A percentile compares a stretch with the other conserved stretches of the same genome.
These are phyloP conservation scores for Salvia miltiorrhiza DNA, from an alignment of 257 asterid species.

Conservation along the genomic window DNA sequence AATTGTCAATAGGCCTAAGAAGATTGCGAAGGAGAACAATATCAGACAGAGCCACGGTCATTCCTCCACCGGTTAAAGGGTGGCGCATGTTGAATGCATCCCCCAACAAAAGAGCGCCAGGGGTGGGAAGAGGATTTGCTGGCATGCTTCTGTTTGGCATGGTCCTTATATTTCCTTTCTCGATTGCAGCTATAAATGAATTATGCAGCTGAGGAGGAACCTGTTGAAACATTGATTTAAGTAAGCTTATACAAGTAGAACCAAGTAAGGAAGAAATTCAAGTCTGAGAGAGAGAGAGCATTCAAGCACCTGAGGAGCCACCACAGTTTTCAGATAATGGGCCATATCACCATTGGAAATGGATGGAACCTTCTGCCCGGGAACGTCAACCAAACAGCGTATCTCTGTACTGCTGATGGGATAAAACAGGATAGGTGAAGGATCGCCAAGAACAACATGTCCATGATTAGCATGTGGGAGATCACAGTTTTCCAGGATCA, in stretches of 20 bases:
- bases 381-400: conserved; percentile 64
- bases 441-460: conserved; percentile 52
- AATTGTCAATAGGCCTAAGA: conserved; percentile 42
- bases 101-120: conserved; percentile 63
- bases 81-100: conserved; percentile 81
- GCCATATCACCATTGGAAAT: conserved; percentile 63
- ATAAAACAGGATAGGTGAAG: conserved; percentile 56
- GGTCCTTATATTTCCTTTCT: conserved; percentile 52
- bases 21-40: conserved; percentile 59
- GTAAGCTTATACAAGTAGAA: conserved; percentile 1
- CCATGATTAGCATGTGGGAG: conserved; percentile 60
- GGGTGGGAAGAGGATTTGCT: conserved; percentile 54
- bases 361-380: conserved; percentile 63
- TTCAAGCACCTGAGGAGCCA: conserved; percentile 56
- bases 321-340: conserved; percentile 43
- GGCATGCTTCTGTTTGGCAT: conserved; percentile 75
- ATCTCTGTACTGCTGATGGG: conserved; percentile 62
- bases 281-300: background rate
- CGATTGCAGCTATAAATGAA: conserved; percentile 47
- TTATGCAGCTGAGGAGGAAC: conserved; percentile 45
- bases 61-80: conserved; percentile 75
- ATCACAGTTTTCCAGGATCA: conserved; percentile 47
- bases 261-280: background rate
- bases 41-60: conserved; percentile 65
- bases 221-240: conserved; percentile 22